Evolutionary conservation across 2,329 filamentous ascomycete genomes (phyloP).

Genomic region (Cladosporium cucumerinum): DNA sequence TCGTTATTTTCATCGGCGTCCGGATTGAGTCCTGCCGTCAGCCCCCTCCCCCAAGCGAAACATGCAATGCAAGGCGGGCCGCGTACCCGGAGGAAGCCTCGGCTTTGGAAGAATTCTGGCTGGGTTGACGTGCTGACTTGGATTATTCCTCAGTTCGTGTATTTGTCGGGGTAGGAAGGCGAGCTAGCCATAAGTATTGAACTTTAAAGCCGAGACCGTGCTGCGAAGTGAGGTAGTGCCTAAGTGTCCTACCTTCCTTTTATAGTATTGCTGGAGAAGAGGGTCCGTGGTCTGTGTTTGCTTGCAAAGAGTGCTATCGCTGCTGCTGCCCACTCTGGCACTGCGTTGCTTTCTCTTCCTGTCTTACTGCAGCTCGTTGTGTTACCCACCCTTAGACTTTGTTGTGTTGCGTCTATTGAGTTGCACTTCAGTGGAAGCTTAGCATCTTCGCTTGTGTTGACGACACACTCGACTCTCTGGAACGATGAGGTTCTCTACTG

Average conservation of each 20-base stretch:
- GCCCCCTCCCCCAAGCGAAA: too few relatives aligned
- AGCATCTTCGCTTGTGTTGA: background rate
- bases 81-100: background rate
- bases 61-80: background rate
- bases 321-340: background rate
- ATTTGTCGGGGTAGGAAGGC: background rate
- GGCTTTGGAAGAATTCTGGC: background rate
- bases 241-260: background rate
- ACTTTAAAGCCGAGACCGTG: background rate
- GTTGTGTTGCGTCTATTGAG: background rate
- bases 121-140: background rate
- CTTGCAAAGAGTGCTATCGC: background rate
- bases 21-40: background rate
- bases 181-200: constrained; percentile 4
- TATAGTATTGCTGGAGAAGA: background rate
- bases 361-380: background rate
- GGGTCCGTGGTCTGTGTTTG: background rate
- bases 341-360: background rate
- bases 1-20: background rate
- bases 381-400: background rate
- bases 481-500: background rate
- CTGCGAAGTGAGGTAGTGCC: background rate
- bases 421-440: background rate
- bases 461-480: background rate
- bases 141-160: background rate